Base-by-base conservation (phyloP, 2,329 filamentous ascomycete species). In the Trichoderma simmonsii region DNA sequence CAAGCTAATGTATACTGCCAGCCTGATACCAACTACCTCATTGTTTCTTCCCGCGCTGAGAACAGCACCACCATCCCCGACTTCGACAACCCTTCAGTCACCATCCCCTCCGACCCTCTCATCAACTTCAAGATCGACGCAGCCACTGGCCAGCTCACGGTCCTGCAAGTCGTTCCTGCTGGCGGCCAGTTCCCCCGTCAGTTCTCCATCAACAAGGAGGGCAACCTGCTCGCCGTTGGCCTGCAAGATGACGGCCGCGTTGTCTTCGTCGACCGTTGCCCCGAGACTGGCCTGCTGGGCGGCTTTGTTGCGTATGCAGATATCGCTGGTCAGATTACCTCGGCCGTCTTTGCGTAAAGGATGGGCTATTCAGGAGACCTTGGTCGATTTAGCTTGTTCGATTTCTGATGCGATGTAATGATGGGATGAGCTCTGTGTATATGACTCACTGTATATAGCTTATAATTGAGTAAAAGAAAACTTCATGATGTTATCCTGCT, bases 21-120 rank as follows among this genome's bases (percentile, higher is more conserved):
- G 88, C 87, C 88, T 63, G 87, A 90, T 76, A 83, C 85, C 73
- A 87, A 85, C 43, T 92, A 89, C 82, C 78, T 94, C 66, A 84
- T 92, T 75, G 86, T 92, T 56, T 91, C 90, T 3, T 92, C 92
- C 74, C 90, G 93, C 73, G 87, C 87, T 77, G 91, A 91, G 77
- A 83, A 82, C 59, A 81, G 85, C 26, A 87, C 90, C 78, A 77
- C 77, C 15, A 83, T 87, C 70, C 80, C 83, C 71, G 84, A 84
- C 79, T 79, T 81, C 43, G 83, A 86, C 76, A 70, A 80, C 72
- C 73, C 76, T 75, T 83, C 86, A 77, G 80, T 75, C 74, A 85
- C 83, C 9, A 83, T 89, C 71, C 78, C 84, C 9, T 91, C 90
- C 0, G 91, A 93, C 79, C 87, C 91, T 1, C 81, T 95, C 69